A percentile compares a stretch with the other conserved stretches of the same genome.
These are phyloP conservation scores for Diaporthe ilicicola DNA, from an alignment of 2,329 filamentous ascomycete species.

Conservation along the genomic window DNA sequence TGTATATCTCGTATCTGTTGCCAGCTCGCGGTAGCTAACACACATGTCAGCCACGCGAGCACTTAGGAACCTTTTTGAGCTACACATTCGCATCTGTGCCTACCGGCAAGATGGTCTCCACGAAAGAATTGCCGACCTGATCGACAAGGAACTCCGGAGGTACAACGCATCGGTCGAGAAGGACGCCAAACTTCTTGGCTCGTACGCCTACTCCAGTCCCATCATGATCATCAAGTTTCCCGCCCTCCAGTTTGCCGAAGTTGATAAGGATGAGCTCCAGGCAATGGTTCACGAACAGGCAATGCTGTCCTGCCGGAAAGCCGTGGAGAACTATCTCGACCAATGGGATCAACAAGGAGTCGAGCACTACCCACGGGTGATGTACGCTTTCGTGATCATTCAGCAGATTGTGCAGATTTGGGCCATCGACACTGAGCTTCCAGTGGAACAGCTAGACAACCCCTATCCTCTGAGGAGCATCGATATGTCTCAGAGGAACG, in stretches of 20 bases:
- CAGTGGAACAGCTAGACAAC: neutral
- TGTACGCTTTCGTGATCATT: slow-evolving; percentile 56
- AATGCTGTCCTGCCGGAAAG: slow-evolving; percentile 22
- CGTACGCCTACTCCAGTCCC: slow-evolving; percentile 31
- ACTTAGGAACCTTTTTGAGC: slow-evolving; percentile 44
- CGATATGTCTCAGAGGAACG: slow-evolving; percentile 42
- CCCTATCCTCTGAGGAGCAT: slow-evolving; percentile 42
- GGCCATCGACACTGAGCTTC: slow-evolving; percentile 52
- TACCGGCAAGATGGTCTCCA: slow-evolving; percentile 42
- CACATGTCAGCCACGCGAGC: slow-evolving; percentile 42
- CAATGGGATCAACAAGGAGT: slow-evolving; percentile 24
- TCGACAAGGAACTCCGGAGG: slow-evolving; percentile 41
- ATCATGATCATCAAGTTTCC: slow-evolving; percentile 26
- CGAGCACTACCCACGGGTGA: slow-evolving; percentile 39
- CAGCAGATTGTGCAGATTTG: slow-evolving; percentile 55
- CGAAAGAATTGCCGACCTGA: slow-evolving; percentile 39
- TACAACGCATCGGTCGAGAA: slow-evolving; percentile 45
- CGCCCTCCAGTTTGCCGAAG: neutral
- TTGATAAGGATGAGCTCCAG: neutral
- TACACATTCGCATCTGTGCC: slow-evolving; percentile 43
- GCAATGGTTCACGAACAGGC: slow-evolving; percentile 2
- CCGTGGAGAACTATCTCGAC: slow-evolving; percentile 33
- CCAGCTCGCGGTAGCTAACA: neutral
- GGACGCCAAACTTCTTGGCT: slow-evolving; percentile 41
- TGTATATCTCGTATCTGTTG: slow-evolving; percentile 1